Base-by-base conservation (phyloP, 768 basidiomycete species). In the Cystobasidium onofrii region DNA sequence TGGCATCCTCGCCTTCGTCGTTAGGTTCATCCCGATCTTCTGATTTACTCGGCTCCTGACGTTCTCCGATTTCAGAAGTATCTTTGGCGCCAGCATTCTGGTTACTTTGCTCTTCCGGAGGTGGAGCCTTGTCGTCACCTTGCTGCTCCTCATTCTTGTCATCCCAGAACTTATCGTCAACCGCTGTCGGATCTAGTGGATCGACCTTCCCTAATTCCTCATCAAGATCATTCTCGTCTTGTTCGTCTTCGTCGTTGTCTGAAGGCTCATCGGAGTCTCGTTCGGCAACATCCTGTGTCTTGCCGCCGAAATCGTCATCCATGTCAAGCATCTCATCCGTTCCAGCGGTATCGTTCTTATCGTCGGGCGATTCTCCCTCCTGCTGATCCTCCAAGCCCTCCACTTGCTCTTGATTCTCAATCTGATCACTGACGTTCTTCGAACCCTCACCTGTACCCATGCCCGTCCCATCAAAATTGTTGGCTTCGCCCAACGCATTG, bases 131-230 rank as follows among this genome's bases (percentile, higher is more conserved):
- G 25, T 70, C 66, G 0, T 74, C 76, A 52, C 86, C 85, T 55
- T 87, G 84, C 31, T 81, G 81, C n/a, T 84, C 80, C 25, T 84
- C 82, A 60, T 82, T 77, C 54, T 83, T 76, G n/a, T 80, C 79
- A 41, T 95, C 89, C 75, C 96, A 98, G 76, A 99, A 83, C 83
- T 98, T 97, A 83, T 99, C 95, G 79, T 98, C 95, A 18, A 96
- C 86, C 0, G 88, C 88, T 29, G 87, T 84, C 10, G 91, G 89
- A 82, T 97, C 95, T 20, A 86, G 83, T 1, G 87, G 85, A 81
- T 95, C 92, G 36, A 98, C 82, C 63, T 92, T 85, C 7, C 87
- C 92, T 34, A 94, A 80, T 75, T 88, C 87, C 76, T 98, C 94
- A 52, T 98, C 93, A 20, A 86, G 86, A 23, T 89, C 89, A 2